Evolutionary conservation across 2,329 filamentous ascomycete species (phyloP).

Genomic region (Juglanconis juglandina): DNA sequence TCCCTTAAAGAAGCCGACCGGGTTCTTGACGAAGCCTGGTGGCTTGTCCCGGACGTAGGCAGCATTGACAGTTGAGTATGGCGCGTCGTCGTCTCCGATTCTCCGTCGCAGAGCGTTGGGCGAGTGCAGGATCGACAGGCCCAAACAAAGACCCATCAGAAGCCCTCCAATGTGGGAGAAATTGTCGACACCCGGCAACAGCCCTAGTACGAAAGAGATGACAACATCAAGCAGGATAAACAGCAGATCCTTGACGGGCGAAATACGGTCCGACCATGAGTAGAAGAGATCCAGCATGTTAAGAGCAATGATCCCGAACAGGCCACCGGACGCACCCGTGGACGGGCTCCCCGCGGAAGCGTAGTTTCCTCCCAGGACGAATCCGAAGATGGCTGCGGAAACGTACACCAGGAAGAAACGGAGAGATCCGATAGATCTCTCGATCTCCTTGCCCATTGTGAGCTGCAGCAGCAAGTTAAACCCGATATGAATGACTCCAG

Average conservation of each 20-base stretch:
- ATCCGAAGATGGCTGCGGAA: slow-evolving; percentile 88
- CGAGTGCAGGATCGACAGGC: slow-evolving; percentile 83
- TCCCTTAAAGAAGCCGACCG: slow-evolving; percentile 81
- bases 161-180: slow-evolving; percentile 97
- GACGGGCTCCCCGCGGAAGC: slow-evolving; percentile 78
- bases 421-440: slow-evolving; percentile 80
- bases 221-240: slow-evolving; percentile 82
- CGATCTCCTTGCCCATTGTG: slow-evolving; percentile 88
- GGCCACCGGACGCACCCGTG: slow-evolving; percentile 81
- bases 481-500: slow-evolving; percentile 87
- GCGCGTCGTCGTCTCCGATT: slow-evolving; percentile 62
- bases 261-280: slow-evolving; percentile 77
- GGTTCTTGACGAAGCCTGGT: slow-evolving; percentile 56
- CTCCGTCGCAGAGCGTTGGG: slow-evolving; percentile 74
- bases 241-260: slow-evolving; percentile 77
- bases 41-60: slow-evolving; percentile 43
- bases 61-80: slow-evolving; percentile 66
- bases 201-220: slow-evolving; percentile 87
- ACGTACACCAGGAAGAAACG: slow-evolving; percentile 90
- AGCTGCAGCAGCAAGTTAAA: slow-evolving; percentile 94
- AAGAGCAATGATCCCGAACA: slow-evolving; percentile 90
- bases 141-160: slow-evolving; percentile 82
- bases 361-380: slow-evolving; percentile 91
- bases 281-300: slow-evolving; percentile 87
- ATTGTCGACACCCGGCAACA: slow-evolving; percentile 91